Conservation (phyloP, 352 stramenopile genomes). For the Aphanomyces euteiches region DNA sequence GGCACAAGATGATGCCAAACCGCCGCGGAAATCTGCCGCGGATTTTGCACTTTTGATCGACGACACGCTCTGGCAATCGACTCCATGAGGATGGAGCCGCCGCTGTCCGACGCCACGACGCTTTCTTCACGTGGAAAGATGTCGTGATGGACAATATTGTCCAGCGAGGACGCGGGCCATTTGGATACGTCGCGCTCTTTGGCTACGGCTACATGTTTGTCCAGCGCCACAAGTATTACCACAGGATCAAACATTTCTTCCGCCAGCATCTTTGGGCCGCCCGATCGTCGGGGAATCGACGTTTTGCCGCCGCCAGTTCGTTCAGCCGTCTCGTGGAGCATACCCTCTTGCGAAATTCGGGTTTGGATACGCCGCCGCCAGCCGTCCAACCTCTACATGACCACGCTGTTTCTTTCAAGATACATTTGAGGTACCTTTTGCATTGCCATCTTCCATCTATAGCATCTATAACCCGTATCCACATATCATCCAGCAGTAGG, state of each 20-base stretch:
- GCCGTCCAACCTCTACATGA: too few species aligned
- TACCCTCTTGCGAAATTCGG: not conserved
- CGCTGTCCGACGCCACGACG: conserved; percentile 22
- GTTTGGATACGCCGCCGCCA: not conserved
- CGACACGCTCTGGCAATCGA: conserved; percentile 33
- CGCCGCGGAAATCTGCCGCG: conserved; percentile 37
- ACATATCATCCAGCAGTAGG: too few species aligned
- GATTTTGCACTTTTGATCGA: conserved; percentile 71
- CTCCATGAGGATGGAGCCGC: not conserved
- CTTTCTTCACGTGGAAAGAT: conserved; percentile 34
- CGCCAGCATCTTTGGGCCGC: not conserved
- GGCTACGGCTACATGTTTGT: conserved; percentile 35
- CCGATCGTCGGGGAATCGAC: not conserved
- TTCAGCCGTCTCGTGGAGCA: not conserved
- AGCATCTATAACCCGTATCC: too few species aligned
- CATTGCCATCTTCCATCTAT: too few species aligned
- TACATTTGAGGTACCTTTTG: too few species aligned
- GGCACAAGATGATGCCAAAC: conserved; percentile 30
- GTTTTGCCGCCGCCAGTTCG: not conserved
- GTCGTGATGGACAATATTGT: conserved; percentile 36
- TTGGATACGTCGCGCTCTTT: conserved; percentile 38
- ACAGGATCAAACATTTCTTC: too few species aligned
- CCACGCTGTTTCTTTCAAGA: too few species aligned
- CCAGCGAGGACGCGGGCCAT: conserved; percentile 36
- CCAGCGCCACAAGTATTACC: conserved; percentile 21